Percentiles rank a stretch among this genome's conserved stretches.
These are phyloP conservation scores for Pinus albicaulis DNA, from an alignment of 75 land plant species.

Conservation along the genomic window DNA sequence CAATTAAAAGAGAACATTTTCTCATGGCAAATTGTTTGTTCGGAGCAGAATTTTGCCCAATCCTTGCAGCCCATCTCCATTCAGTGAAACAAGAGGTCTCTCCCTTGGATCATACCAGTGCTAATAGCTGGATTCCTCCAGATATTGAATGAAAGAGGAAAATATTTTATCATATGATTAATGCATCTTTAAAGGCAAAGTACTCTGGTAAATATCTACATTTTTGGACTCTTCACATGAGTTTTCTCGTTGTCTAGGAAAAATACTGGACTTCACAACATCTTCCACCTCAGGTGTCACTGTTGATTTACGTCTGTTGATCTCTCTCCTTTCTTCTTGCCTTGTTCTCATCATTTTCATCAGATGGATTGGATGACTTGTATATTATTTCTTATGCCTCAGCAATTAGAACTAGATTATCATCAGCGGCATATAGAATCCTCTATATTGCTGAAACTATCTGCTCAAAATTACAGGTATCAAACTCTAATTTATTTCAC, in stretches of 20 bases:
- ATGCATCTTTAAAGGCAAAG: background rate
- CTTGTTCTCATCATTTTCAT: conserved; percentile 7
- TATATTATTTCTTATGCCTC: conserved; percentile 64
- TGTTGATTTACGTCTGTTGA: conserved; percentile 24
- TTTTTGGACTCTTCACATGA: background rate
- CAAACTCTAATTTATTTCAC: background rate
- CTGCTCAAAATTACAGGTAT: conserved; percentile 24
- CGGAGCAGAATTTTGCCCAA: background rate
- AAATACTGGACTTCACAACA: conserved; percentile 34
- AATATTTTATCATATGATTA: background rate
- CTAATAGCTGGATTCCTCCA: background rate
- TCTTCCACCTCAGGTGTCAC: conserved; percentile 38
- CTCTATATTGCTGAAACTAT: conserved; percentile 69
- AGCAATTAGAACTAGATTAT: conserved; percentile 46
- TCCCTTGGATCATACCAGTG: background rate
- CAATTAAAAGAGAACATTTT: background rate
- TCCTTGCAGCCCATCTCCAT: conserved; percentile 2
- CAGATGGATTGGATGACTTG: background rate
- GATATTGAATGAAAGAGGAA: background rate
- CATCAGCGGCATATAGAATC: conserved; percentile 83
- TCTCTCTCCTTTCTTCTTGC: conserved; percentile 28
- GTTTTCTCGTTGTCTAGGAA: conserved; percentile 44
- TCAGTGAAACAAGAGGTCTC: conserved; percentile 7
- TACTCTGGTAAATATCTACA: background rate
- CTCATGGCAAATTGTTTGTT: background rate